phyloP scores from a whole-genome alignment of 805 yeast species.

The Monosporozyma servazzii region DNA sequence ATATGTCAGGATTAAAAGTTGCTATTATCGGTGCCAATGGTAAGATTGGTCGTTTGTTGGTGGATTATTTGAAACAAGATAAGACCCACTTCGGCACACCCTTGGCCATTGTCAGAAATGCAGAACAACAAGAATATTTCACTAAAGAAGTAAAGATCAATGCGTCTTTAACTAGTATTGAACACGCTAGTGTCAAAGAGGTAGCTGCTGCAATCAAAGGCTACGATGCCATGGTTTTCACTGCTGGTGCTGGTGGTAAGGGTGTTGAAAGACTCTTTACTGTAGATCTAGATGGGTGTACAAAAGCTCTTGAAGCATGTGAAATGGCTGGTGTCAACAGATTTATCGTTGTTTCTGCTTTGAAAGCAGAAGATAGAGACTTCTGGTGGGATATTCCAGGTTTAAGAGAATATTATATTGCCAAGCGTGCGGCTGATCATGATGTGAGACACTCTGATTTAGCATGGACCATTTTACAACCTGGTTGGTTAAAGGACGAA shows the following conservation, averaged over 20 bases:
- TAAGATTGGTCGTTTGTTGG: constrained; percentile 42
- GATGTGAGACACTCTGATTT: constrained; percentile 33
- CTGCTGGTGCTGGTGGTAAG: constrained; percentile 57
- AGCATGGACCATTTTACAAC: constrained; percentile 51
- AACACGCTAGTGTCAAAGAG: constrained; percentile 28
- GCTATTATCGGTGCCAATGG: constrained; percentile 57
- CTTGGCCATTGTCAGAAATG: constrained; percentile 37
- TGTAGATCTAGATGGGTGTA: constrained; percentile 57
- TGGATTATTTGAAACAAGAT: constrained; percentile 28
- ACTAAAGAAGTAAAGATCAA: constrained; percentile 30
- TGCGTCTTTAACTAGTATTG: constrained; percentile 34
- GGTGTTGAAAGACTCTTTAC: constrained; percentile 37
- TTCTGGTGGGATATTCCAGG: constrained; percentile 33
- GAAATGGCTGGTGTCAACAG: constrained; percentile 36
- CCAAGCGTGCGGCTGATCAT: constrained; percentile 53
- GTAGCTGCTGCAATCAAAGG: constrained; percentile 36
- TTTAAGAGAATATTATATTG: constrained; percentile 43
- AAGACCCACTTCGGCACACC: constrained; percentile 30
- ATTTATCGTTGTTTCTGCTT: constrained; percentile 47
- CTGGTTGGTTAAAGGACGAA: constrained; percentile 30
- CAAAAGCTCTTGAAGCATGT: constrained; percentile 48
- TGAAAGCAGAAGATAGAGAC: constrained; percentile 43
- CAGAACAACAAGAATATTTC: constrained; percentile 37
- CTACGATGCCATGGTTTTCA: constrained; percentile 47
- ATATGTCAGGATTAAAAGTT: constrained; percentile 21